These are phyloP conservation scores for Pleomassaria siparia DNA, from an alignment of 2,329 filamentous ascomycete genomes.

Conservation along the genomic window DNA sequence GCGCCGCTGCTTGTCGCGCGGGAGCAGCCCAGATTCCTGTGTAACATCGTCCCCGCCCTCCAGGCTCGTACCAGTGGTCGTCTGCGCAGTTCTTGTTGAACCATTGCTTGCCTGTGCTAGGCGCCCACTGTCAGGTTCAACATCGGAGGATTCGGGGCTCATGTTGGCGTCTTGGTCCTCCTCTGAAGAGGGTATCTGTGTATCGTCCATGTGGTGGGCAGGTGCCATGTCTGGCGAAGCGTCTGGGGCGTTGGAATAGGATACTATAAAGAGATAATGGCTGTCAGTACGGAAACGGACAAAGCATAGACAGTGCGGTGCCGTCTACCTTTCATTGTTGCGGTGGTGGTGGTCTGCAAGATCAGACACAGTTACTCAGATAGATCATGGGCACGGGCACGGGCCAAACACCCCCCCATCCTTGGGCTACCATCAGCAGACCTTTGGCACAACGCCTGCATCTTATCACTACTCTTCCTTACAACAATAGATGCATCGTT, in stretches of 20 bases:
- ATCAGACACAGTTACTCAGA: neutral
- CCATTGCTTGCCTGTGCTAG: conserved; percentile 19
- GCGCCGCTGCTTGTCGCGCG: conserved; percentile 59
- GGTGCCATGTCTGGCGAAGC: conserved; percentile 39
- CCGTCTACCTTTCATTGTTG: conserved; percentile 30
- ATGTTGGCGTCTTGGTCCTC: conserved; percentile 28
- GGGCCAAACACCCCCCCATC: neutral
- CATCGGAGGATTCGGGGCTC: conserved; percentile 31
- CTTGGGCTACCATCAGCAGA: neutral
- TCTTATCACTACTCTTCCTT: neutral
- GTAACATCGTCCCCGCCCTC: conserved; percentile 30
- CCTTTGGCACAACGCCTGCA: neutral
- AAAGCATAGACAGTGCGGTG: conserved; percentile 2
- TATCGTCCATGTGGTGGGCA: conserved; percentile 31
- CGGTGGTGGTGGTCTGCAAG: conserved; percentile 16
- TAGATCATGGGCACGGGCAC: neutral
- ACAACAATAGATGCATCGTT: neutral
- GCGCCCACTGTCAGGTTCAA: conserved; percentile 18
- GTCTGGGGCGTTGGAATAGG: conserved; percentile 36
- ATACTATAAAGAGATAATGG: conserved; percentile 14
- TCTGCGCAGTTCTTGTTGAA: no score
- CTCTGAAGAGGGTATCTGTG: conserved; percentile 37
- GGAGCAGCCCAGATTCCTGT: conserved; percentile 42
- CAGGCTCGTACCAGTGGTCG: conserved; percentile 21
- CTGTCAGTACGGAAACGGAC: conserved; percentile 1